Evolutionary conservation across 2,329 filamentous ascomycete genomes (phyloP).

Genomic region (Trichothecium roseum): DNA sequence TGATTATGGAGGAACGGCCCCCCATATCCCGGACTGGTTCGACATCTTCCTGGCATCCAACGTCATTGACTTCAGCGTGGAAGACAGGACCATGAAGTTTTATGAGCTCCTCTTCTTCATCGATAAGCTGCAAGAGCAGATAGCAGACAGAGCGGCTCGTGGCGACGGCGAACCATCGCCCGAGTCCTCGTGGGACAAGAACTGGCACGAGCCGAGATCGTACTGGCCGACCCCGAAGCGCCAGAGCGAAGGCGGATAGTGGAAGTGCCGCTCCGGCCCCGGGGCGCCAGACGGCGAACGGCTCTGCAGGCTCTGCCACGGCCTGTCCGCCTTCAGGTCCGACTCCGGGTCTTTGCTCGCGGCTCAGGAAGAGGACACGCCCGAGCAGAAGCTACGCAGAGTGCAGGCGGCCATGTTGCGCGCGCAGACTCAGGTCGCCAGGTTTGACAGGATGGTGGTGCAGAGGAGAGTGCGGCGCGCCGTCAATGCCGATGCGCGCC

Average conservation of each 20-base stretch:
- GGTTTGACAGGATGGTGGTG: neutral
- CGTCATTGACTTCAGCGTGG: neutral
- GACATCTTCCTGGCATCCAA: neutral
- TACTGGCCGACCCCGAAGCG: neutral
- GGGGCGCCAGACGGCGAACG: neutral
- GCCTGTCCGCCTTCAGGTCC: too few species aligned
- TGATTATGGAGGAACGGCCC: too few species aligned
- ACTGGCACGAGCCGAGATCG: neutral
- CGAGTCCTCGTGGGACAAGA: neutral
- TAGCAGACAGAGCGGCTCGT: neutral
- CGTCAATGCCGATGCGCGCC: too few species aligned
- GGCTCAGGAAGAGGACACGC: neutral
- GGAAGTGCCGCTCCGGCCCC: slow-evolving; percentile 1
- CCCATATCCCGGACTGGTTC: slow-evolving; percentile 1
- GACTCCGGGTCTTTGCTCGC: too few species aligned
- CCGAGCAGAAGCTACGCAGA: neutral
- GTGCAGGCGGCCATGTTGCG: neutral
- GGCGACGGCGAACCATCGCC: neutral
- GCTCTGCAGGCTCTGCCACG: neutral
- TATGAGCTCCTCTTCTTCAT: slow-evolving; percentile 1
- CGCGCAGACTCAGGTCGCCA: slow-evolving; percentile 1
- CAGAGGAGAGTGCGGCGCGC: too few species aligned
- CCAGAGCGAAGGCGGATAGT: slow-evolving; percentile 1
- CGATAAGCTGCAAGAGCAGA: neutral
- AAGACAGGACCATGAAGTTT: neutral